Base-by-base conservation (phyloP, 345 rosid genomes). In the Excoecaria cochinchinensis region DNA sequence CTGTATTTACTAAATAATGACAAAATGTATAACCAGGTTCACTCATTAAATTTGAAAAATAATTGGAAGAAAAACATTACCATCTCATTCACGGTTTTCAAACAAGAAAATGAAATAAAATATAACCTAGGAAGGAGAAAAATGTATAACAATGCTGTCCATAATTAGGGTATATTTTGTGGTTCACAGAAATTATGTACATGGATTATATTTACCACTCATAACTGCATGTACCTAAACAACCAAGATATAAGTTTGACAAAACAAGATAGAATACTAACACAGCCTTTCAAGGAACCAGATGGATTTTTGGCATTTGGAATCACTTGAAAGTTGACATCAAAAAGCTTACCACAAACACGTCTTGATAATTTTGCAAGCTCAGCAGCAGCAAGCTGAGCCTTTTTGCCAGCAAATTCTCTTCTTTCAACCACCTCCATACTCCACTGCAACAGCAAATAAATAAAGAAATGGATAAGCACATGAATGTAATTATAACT, bases 301-400 rank as follows among this genome's bases (percentile, higher is more conserved):
- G 13, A 48, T 6, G 47, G 57, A 67, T 60, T 17, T 52, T n/a
- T 53, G 1, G n/a, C 24, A 64, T 14, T 19, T 58, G 22, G 22
- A 53, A 58, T 15, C 21, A 64, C 25, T 31, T 25, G 50, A 16
- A 68, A 67, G 61, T 4, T 39, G 50, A 69, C 65, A 12, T 36
- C 62, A 73, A 8, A 76, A n/a, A 66, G 80, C 94, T 85, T 78
- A 94, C 97, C 93, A 17, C 85, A 85, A 50, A 90, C 90, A 4
- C 91, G 92, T 56, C 87, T 84, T 44, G 97, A 92, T 31, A 94
- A 77, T 76, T 94, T 92, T 3, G 92, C 91, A 67, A 94, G 89
- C 86, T 92, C 98, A 15, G 97, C 98, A 11, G 97, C 90, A 36
- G 93, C 98, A 76, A 94, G 98, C 82, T 92, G 89, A 31, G 98